A percentile compares a stretch with the other conserved stretches of the same genome.
Evolutionary conservation across 108 stramenopile genomes (phyloP).

Genomic region (Nannochloropsis oceanica): DNA sequence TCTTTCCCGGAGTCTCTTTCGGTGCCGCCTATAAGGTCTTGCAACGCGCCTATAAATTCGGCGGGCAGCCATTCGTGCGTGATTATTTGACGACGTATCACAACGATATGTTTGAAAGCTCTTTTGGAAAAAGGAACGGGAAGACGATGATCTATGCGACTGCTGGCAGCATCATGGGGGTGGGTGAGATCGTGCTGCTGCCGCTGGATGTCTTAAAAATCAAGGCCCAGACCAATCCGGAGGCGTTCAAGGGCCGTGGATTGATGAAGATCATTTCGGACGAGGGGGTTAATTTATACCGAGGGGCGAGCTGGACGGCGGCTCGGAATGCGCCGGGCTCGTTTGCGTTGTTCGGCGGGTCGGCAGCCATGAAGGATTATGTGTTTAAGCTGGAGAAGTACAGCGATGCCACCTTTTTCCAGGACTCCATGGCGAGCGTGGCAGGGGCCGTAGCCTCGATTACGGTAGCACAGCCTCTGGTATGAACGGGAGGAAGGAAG

Average conservation of each 20-base stretch:
- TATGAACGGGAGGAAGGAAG: background rate
- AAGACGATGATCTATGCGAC: conserved; percentile 48
- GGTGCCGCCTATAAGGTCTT: conserved; percentile 63
- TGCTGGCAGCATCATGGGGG: conserved; percentile 52
- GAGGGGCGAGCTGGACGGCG: conserved; percentile 57
- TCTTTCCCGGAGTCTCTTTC: conserved; percentile 60
- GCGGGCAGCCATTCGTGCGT: conserved; percentile 51
- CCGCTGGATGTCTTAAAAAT: conserved; percentile 62
- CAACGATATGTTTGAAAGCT: conserved; percentile 38
- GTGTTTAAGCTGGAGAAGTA: conserved; percentile 29
- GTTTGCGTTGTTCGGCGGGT: conserved; percentile 60
- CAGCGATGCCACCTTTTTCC: conserved; percentile 33
- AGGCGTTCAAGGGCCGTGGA: conserved; percentile 48
- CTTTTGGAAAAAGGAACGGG: conserved; percentile 49
- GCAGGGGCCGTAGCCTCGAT: conserved; percentile 48
- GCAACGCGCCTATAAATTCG: conserved; percentile 61
- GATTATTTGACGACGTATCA: conserved; percentile 39
- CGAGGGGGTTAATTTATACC: conserved; percentile 47
- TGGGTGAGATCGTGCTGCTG: conserved; percentile 55
- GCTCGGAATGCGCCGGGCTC: conserved; percentile 58
- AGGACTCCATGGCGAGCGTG: background rate
- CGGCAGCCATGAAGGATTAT: conserved; percentile 43
- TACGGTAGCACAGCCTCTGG: conserved; percentile 49
- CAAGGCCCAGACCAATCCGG: conserved; percentile 59
- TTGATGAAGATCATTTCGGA: conserved; percentile 45